Base-by-base conservation (phyloP, 2,329 filamentous ascomycete species). In the Coccinonectria pachysandricola region DNA sequence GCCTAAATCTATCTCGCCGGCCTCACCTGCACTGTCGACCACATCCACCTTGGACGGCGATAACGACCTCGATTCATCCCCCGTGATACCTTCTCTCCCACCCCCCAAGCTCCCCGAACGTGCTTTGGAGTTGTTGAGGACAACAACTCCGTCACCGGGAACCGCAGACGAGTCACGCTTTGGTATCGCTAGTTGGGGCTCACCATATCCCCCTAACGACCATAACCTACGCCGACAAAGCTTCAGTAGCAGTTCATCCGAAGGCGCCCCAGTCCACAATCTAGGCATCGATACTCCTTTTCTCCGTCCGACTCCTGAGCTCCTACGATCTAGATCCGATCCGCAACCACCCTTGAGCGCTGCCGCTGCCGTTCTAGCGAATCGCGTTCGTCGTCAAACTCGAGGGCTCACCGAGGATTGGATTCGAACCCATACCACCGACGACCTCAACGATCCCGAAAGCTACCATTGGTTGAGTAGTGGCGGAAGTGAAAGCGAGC, bases 121-220 rank as follows among this genome's bases (percentile, higher is more conserved):
- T 37, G 65, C 68, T 19, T 57, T 62, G 39, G 62, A 67, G 31
- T 53, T 74, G 32, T 51, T 76, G 46, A 62, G 65, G 48, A 72
- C n/a, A n/a, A n/a, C n/a, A n/a, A n/a, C 66, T n/a, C 67, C 71
- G 22, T 60, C 64, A 40, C 38, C 42, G 24, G 38, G 35, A 36
- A 21, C 28, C 13, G 25, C 27, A 25, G 53, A 56, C 39, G 59
- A 61, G 26, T 48, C 46, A 21, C 56, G 54, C 31, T 75, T 70
- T 52, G 65, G 67, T 34, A 91, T 84, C 23, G 79, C 85, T 24
- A 87, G 79, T 52, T 94, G 87, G 86, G 87, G 87, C 30, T 94
- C 86, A 28, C 87, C 87, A 12, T 94, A 94, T 57, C 77, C 81
- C 29, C 68, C 68, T 35, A 69, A 78, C 19, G 79, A 71, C 31